Evolutionary conservation across 768 basidiomycete genomes (phyloP), one percentile per base, ranked within the genome.

Genomic region (Fomitopsis serialis): DNA sequence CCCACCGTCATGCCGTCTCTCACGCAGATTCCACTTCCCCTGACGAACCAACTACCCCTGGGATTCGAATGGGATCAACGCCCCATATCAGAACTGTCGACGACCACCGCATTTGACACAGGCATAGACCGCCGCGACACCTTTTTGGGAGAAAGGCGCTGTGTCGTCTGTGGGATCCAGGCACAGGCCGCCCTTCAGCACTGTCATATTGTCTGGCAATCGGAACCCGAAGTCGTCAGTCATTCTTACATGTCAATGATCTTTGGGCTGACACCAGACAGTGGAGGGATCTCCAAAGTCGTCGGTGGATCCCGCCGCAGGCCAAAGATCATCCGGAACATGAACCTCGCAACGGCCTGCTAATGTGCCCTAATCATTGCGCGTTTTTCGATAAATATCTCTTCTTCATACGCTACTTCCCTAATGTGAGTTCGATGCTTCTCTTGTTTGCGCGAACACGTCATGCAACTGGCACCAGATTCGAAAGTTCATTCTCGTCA

Each of bases 401-500:
- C 8, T 69, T 61, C 50, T 68, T 67, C 47, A 67, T 68, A 8
- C 63, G 64, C 23, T 69, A 52, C 58, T 11, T 59, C 17, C 65
- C 65, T 1, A 53, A 63, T 15, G 68, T 64, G 53, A 62, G 64
- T 53, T 55, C 36, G 15, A 0, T 6, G 4, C 37, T 42, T 52
- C 27, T 2, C 9, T 45, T 34, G n/a, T 22, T 37, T 44, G 24
- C 42, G 22, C 46, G 32, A 22, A 7, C 17, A 46, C 48, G 24
- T 42, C n/a, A 42, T 42, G n/a, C 6, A 8, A 42, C 42, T 42
- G 42, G 42, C n/a, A 42, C 8, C 53, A 63, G 58, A 44, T 40
- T 13, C 47, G 52, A 22, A 64, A 61, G 50, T 68, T 65, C 35
- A 55, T 73, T 17, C 53, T 70, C 10, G 48, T 73, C 52, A 68